Base-by-base conservation (phyloP, 257 asterid species). In the Capsicum chinense region DNA sequence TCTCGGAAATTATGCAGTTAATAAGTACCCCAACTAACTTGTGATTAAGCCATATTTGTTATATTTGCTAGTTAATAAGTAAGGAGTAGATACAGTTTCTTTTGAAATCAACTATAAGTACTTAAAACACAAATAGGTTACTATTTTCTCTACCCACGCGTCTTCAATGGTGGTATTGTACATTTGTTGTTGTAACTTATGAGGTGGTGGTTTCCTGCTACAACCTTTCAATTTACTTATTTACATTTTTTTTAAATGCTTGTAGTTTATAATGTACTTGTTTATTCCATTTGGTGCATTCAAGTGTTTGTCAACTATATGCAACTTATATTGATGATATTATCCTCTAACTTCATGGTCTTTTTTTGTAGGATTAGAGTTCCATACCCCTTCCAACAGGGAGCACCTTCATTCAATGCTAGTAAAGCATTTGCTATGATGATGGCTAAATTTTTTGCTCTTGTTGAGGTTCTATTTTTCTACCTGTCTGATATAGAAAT, bases 381-480 rank as follows among this genome's bases (percentile, higher is more conserved):
- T 54, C 98, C 98, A 21, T 95, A 95, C 87, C 98, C 98, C 21
- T 95, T 95, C 21, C 98, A 95, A 54, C 93, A 97, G 98, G 98
- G 97, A 80, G 90, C 98, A 5, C 98, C 98, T 82, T 92, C 97
- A 3, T 95, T 95, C 57, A 95, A 95, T 85, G 97, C 98, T 16
- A 98, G 98, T n/a, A 98, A 95, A 85, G 91, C 94, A 48, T 95
- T 95, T 83, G 97, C 98, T 57, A 95, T 95, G 98, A 92, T 93
- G 98, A 93, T 93, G 97, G 94, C 98, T 64, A 91, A 95, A 52
- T 93, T 95, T 83, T 98, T 95, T 79, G 95, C 95, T 84, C 88
- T 93, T 73, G 92, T 95, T 7, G 98, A 95, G 98, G 97, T 93
- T 54, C 79, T 9, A 17, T 42, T 42, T 48, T 83, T 83, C 84